Conservation (phyloP, 2,329 filamentous ascomycete species). For the Fusarium mexicanum region DNA sequence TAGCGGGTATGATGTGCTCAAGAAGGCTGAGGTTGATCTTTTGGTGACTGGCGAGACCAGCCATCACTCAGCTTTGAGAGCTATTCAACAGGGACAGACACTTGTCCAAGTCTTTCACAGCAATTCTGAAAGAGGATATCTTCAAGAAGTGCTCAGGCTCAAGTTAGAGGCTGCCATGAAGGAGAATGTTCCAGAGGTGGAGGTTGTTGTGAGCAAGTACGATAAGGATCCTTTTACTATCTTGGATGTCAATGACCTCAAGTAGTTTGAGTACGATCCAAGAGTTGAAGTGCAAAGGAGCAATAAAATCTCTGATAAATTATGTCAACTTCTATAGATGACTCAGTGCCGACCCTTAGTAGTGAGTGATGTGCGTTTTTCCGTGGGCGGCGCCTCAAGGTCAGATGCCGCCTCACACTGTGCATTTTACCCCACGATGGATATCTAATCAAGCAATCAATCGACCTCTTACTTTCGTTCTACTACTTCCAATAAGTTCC, state of each 20-base stretch:
- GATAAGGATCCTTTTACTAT: slow-evolving; percentile 93
- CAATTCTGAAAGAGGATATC: slow-evolving; percentile 88
- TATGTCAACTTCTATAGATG: not conserved
- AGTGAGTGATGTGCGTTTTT: not conserved
- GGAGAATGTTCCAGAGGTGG: slow-evolving; percentile 59
- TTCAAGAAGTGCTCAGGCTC: slow-evolving; percentile 74
- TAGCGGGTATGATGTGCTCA: slow-evolving; percentile 81
- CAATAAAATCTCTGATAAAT: no score
- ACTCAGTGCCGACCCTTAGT: not conserved
- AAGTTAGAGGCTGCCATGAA: slow-evolving; percentile 70
- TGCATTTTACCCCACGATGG: slow-evolving; percentile 35
- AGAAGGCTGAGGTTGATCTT: slow-evolving; percentile 76
- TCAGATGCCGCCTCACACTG: slow-evolving; percentile 23
- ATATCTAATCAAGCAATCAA: slow-evolving; percentile 51
- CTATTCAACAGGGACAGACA: slow-evolving; percentile 82
- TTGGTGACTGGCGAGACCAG: slow-evolving; percentile 92
- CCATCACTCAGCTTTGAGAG: slow-evolving; percentile 90
- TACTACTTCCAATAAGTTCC: slow-evolving; percentile 1
- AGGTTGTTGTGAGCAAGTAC: slow-evolving; percentile 78
- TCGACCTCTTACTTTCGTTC: slow-evolving; percentile 27
- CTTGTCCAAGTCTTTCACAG: slow-evolving; percentile 91
- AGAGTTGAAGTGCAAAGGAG: not conserved
- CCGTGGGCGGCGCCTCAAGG: not conserved
- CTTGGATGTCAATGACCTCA: slow-evolving; percentile 60
- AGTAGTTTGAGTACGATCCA: slow-evolving; percentile 3